Percentiles rank a stretch among this genome's conserved stretches.
Conservation (phyloP, 2,329 filamentous ascomycete genomes). For the Bipolaris bicolor region DNA sequence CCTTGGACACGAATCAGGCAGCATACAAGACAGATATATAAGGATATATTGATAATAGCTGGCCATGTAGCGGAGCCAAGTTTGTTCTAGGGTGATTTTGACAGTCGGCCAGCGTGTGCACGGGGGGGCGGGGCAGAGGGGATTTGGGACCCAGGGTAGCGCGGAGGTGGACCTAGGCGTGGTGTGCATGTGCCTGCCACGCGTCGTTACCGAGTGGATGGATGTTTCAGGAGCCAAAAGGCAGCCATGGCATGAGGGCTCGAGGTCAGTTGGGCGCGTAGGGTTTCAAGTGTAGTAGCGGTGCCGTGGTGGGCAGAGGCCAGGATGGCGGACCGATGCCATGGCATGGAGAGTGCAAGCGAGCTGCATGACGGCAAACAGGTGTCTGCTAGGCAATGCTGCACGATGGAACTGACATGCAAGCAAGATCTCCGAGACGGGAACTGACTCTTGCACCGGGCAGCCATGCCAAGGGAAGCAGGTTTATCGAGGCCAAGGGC, state of each 20-base stretch:
- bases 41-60: constrained; percentile 25
- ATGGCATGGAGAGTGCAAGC: constrained; percentile 14
- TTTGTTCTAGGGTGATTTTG: constrained; percentile 7
- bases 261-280: constrained; percentile 10
- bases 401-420: constrained; percentile 7
- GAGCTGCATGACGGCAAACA: constrained; percentile 14
- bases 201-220: constrained; percentile 21
- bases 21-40: neutral
- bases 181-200: constrained; percentile 25
- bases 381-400: constrained; percentile 1
- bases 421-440: constrained; percentile 7
- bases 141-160: no score
- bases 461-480: neutral
- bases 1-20: constrained; percentile 19
- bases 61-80: constrained; percentile 22
- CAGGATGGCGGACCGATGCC: constrained; percentile 20
- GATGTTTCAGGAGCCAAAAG: neutral
- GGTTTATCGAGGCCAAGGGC: constrained; percentile 4
- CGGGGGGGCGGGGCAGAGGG: no score
- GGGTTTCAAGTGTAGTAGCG: constrained; percentile 9
- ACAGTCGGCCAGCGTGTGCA: neutral
- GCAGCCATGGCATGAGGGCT: neutral
- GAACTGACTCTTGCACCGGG: neutral
- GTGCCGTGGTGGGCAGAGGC: constrained; percentile 5
- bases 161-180: neutral